Conservation (phyloP, 306 rosid species). For the Inga laurina region DNA sequence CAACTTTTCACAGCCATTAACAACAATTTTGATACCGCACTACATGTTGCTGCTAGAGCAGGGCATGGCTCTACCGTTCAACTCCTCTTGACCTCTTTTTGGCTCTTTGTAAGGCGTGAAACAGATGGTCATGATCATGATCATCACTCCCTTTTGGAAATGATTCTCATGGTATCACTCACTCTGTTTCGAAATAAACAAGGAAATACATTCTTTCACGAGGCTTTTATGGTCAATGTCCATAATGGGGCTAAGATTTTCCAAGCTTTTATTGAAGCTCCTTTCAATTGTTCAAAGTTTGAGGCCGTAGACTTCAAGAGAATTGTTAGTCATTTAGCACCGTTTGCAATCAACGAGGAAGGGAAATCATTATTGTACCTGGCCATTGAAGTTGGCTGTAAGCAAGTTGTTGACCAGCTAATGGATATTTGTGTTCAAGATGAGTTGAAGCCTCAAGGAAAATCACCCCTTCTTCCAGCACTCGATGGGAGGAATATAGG, state of each 20-base stretch:
- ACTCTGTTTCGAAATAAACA: not conserved
- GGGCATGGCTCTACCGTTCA: not conserved
- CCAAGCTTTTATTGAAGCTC: not conserved
- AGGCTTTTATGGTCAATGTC: not conserved
- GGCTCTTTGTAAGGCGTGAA: not conserved
- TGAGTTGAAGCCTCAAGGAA: not conserved
- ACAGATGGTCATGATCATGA: not conserved
- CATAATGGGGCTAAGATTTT: not conserved
- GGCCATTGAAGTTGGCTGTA: not conserved
- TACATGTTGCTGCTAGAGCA: slow-evolving; percentile 14
- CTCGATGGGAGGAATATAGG: not conserved
- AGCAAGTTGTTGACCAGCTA: too few species aligned
- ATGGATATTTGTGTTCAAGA: not conserved
- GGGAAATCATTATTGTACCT: not conserved
- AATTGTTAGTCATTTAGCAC: not conserved
- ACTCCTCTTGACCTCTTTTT: not conserved
- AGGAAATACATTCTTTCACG: not conserved
- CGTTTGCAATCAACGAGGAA: not conserved
- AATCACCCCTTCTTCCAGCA: not conserved
- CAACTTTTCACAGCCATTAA: not conserved
- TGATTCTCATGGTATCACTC: not conserved
- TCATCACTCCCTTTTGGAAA: not conserved
- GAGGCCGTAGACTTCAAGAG: not conserved
- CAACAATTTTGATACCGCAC: not conserved
- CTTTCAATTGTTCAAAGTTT: not conserved